These are phyloP conservation scores for Leucoagaricus sp. DNA, from an alignment of 1,284 basidiomycete genomes.

Conservation along the genomic window DNA sequence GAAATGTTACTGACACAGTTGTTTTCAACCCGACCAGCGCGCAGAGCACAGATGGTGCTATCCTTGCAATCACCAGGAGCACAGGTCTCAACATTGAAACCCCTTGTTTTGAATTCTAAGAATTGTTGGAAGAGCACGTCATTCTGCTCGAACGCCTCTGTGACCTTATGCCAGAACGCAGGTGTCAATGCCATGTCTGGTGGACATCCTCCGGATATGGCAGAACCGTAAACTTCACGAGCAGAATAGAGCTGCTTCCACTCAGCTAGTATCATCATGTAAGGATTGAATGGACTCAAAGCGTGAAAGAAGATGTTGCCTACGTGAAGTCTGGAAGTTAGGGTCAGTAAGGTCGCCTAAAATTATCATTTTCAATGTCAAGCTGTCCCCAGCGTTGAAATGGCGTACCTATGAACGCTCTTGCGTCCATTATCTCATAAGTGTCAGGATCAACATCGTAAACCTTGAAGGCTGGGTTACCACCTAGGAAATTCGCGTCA, in stretches of 20 bases:
- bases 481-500: too few species aligned
- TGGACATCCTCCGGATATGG: constrained; percentile 35
- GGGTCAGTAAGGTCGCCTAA: constrained; percentile 7
- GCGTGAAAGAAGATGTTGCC: not conserved
- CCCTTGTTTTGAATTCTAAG: constrained; percentile 42
- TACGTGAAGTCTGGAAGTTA: constrained; percentile 13
- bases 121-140: constrained; percentile 49
- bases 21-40: constrained; percentile 48
- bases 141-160: constrained; percentile 52
- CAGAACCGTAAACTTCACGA: constrained; percentile 48
- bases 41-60: constrained; percentile 47
- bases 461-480: constrained; percentile 19
- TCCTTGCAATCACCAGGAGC: constrained; percentile 42
- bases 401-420: constrained; percentile 30
- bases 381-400: too few species aligned
- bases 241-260: too few species aligned
- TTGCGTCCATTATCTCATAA: constrained; percentile 31
- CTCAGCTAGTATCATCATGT: too few species aligned
- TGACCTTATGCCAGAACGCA: constrained; percentile 63
- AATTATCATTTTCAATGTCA: too few species aligned
- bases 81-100: constrained; percentile 37
- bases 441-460: constrained; percentile 7
- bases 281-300: not conserved
- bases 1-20: constrained; percentile 44
- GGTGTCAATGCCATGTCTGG: constrained; percentile 36